Base-by-base conservation (phyloP, 768 basidiomycete genomes). In the Agrocybe praecox region DNA sequence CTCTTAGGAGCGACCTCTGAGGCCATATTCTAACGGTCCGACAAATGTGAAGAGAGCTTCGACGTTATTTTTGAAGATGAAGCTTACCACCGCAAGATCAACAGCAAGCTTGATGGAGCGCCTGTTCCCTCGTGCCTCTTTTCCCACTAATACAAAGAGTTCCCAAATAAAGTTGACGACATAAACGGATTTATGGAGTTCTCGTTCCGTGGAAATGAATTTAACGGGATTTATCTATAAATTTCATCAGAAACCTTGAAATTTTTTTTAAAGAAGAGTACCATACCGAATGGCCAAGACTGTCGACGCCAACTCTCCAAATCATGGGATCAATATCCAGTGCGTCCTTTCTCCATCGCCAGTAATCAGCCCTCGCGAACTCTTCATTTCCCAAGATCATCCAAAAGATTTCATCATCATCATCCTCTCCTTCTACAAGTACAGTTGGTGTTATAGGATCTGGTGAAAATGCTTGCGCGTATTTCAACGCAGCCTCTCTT, bases 321-420 rank as follows among this genome's bases (percentile, higher is more conserved):
- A 87, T 72, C 21, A 76, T 75, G 36, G 89, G 83, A 46, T 81
- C 78, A 7, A 69, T 63, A 7, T 67, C 65, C 42, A 66, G 53
- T n/a, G 74, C 69, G 17, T 63, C 67, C 22, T 70, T 70, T 62
- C 88, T 80, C 89, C 90, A 94, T 65, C 69, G 81, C 92, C 92
- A 94, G 68, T 93, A 88, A 61, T 93, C 84, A 1, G 92, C 92
- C 43, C 81, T 85, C 2, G 90, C 90, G 66, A 86, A 92, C 1
- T 81, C 80, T 2, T 84, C 79, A 21, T 90, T 83, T n/a, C 92
- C 92, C 2, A 94, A 76, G 34, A 90, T 81, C 84, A 90, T 86
- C 89, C 92, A 92, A 66, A 94, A 92, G 82, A 92, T 85, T 57
- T 92, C 89, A 52, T 92, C 87, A 21, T 71, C 64, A 40, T 88